A percentile compares a stretch with the other conserved stretches of the same genome.
Conservation (phyloP, 2,329 filamentous ascomycete genomes). For the Botrytis deweyae region DNA sequence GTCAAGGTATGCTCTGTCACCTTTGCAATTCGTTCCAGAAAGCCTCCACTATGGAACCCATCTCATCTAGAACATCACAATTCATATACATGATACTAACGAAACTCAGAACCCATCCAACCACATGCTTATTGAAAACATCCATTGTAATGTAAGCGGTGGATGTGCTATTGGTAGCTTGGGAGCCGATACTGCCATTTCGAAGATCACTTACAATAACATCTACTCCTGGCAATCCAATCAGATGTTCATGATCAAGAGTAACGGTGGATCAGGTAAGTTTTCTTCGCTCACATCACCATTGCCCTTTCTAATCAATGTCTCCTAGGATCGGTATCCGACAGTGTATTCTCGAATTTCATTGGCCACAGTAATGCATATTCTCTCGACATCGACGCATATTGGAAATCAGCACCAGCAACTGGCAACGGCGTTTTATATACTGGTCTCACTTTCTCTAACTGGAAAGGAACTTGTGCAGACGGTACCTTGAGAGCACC, state of each 20-base stretch:
- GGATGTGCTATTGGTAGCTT: slow-evolving; percentile 59
- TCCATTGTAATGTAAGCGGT: slow-evolving; percentile 62
- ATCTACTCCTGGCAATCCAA: slow-evolving; percentile 44
- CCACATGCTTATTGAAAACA: slow-evolving; percentile 56
- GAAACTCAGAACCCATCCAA: slow-evolving; percentile 31
- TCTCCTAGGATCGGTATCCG: slow-evolving; percentile 47
- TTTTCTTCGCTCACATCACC: too few species aligned
- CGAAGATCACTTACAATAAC: slow-evolving; percentile 54
- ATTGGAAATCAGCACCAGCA: slow-evolving; percentile 49
- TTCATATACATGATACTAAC: neutral
- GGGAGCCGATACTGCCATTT: slow-evolving; percentile 49
- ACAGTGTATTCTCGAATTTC: slow-evolving; percentile 57
- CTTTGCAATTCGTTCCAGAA: neutral
- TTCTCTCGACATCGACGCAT: slow-evolving; percentile 54
- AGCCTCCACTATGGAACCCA: neutral
- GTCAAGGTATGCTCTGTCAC: slow-evolving; percentile 45
- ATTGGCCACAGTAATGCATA: slow-evolving; percentile 60
- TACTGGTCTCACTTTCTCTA: slow-evolving; percentile 51
- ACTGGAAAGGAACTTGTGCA: slow-evolving; percentile 52
- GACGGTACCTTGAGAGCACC: slow-evolving; percentile 38
- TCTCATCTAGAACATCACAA: neutral
- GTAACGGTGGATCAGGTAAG: slow-evolving; percentile 50
- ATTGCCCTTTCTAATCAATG: slow-evolving; percentile 22
- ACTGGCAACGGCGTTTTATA: slow-evolving; percentile 54
- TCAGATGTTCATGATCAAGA: slow-evolving; percentile 64